phyloP scores from a whole-genome alignment of 164 flowering plant genomes.

The Warburgia ugandensis region DNA sequence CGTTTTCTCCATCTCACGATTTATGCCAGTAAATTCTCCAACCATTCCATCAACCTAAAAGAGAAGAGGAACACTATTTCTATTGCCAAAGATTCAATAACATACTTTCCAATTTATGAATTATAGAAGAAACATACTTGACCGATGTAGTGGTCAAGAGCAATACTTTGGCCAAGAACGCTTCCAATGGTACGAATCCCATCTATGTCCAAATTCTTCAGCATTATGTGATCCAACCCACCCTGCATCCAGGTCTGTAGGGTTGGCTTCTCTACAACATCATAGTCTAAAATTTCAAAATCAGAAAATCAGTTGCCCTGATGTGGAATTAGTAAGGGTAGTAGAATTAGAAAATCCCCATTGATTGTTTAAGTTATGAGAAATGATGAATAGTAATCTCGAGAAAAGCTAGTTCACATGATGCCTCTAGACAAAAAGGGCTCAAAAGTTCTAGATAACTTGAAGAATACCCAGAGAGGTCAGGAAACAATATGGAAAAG shows the following conservation, averaged over 20 bases:
- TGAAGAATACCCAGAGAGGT: no score
- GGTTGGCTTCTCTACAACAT: conserved; percentile 76
- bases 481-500: no score
- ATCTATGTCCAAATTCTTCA: conserved; percentile 77
- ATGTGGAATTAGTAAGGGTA: no score
- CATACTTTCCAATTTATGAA: neutral
- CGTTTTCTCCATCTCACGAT: conserved; percentile 90
- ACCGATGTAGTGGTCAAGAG: conserved; percentile 91
- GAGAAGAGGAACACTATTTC: neutral
- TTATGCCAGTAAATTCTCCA: conserved; percentile 93
- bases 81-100: neutral
- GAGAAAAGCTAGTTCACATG: no score
- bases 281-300: conserved; percentile 50
- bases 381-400: no score
- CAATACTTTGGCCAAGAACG: conserved; percentile 98
- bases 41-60: conserved; percentile 95
- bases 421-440: no score
- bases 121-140: conserved; percentile 39
- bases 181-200: conserved; percentile 93
- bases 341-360: neutral
- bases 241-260: conserved; percentile 86
- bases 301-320: neutral
- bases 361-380: no score
- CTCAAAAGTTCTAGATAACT: no score
- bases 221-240: conserved; percentile 78